These are phyloP conservation scores for Neurospora sp. DNA, from an alignment of 495 filamentous ascomycete species.

Conservation along the genomic window DNA sequence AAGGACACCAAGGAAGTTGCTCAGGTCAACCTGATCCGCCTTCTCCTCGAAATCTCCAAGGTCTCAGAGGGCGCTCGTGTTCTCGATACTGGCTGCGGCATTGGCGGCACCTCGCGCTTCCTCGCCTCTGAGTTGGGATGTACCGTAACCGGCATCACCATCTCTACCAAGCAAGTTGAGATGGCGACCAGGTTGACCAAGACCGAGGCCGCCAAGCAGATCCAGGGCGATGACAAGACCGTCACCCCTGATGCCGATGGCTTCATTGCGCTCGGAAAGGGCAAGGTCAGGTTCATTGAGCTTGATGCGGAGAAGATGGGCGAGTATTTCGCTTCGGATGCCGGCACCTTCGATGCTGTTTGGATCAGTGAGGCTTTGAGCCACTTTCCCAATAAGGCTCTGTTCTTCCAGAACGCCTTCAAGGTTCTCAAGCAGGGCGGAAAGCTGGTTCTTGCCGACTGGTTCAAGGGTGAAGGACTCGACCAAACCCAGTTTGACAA, in stretches of 20 bases:
- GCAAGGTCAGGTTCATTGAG: slow-evolving; percentile 41
- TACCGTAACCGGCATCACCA: slow-evolving; percentile 46
- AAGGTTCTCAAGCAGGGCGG: slow-evolving; percentile 31
- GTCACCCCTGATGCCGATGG: slow-evolving; percentile 5
- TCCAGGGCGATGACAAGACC: neutral
- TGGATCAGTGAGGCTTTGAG: slow-evolving; percentile 52
- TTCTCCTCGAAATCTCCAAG: slow-evolving; percentile 36
- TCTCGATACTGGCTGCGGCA: slow-evolving; percentile 47
- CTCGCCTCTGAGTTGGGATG: slow-evolving; percentile 37
- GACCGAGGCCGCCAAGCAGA: slow-evolving; percentile 16
- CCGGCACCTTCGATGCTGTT: slow-evolving; percentile 37
- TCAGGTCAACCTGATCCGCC: slow-evolving; percentile 40
- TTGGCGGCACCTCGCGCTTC: slow-evolving; percentile 45
- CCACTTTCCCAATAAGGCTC: slow-evolving; percentile 45
- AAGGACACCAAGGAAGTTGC: slow-evolving; percentile 40
- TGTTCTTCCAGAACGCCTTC: slow-evolving; percentile 42
- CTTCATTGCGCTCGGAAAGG: slow-evolving; percentile 27
- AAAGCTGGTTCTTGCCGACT: slow-evolving; percentile 46
- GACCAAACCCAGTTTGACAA: slow-evolving; percentile 30
- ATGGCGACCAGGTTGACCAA: slow-evolving; percentile 36
- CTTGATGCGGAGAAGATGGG: slow-evolving; percentile 51
- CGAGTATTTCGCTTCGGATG: slow-evolving; percentile 29
- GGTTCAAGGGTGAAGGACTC: slow-evolving; percentile 41
- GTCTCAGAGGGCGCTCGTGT: slow-evolving; percentile 26
- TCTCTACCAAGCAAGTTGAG: slow-evolving; percentile 45